Evolutionary conservation across 371 early-diverging fungal genomes (phyloP), one percentile per base, ranked within the genome.

Genomic region (Dichotomocladium elegans): DNA sequence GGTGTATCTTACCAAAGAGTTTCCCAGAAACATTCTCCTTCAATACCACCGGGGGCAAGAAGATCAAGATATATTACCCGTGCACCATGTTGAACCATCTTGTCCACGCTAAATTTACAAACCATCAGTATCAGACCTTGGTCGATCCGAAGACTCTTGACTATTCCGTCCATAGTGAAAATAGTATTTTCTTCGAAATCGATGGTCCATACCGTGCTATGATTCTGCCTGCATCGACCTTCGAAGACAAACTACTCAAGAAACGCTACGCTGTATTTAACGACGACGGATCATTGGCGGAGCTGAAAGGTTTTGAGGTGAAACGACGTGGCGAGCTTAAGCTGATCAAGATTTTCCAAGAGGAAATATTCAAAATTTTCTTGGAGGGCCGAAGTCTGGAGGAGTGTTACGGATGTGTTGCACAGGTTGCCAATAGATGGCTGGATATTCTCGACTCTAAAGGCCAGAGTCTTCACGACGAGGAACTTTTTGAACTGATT

Each of bases 181-280:
- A 99, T 80, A 90, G 91, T 69, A 99, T 99, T 49, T 94, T 95
- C 59, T 99, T 99, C 63, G 99, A 99, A 74, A 96, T 99, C 35
- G 99, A 99, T 66, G 99, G 99, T 5, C 99, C 99, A 10, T 99
- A 99, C 68, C 88, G 91, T 26, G 99, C 98, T 21, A 99, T 99
- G 99, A 92, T 99, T 47, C 66, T 99, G 45, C 99, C 99, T 9
- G 79, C 98, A 4, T 96, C 98, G 29, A 94, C 92, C 25, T 95
- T 95, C 60, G 99, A 94, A 63, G 98, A 97, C 66, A 98, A 95
- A 68, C 72, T 96, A 30, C 77, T 99, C 41, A 99, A 99, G 66
- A 99, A 99, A 74, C 86, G 99, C 11, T 99, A 99, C 69, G 99
- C 98, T 0, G 99, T 99, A 3, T 98, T 99, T 68, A 95, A 99